Conservation (phyloP, 2,329 filamentous ascomycete genomes). For the Rutstroemia sp. region DNA sequence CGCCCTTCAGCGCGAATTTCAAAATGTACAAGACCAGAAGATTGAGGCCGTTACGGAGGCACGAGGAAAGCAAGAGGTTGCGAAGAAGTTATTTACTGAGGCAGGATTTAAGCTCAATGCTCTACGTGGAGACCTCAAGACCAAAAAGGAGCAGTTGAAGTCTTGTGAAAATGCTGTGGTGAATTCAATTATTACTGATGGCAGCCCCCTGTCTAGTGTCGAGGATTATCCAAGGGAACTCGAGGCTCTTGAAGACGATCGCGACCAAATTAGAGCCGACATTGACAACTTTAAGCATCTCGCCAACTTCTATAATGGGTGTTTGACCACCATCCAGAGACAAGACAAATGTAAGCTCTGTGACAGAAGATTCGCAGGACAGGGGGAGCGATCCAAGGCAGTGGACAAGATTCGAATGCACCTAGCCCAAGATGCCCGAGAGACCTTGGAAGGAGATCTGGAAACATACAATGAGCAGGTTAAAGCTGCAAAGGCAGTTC, state of each 20-base stretch:
- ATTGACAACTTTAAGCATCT: conserved; percentile 62
- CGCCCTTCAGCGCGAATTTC: conserved; percentile 64
- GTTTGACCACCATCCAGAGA: conserved; percentile 55
- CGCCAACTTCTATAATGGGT: conserved; percentile 63
- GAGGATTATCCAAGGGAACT: conserved; percentile 49
- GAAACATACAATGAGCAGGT: conserved; percentile 43
- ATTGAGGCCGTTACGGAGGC: conserved; percentile 52
- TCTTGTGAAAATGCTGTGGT: conserved; percentile 52
- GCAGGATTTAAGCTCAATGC: conserved; percentile 66
- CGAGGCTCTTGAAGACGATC: conserved; percentile 40
- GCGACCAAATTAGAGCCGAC: conserved; percentile 51
- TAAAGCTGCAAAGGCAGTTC: conserved; percentile 52
- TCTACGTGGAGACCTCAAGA: conserved; percentile 54
- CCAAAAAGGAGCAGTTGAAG: conserved; percentile 55
- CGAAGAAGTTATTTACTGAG: conserved; percentile 66
- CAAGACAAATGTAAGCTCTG: conserved; percentile 74
- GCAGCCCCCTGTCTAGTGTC: conserved; percentile 36
- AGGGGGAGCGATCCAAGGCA: conserved; percentile 54
- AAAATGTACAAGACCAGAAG: conserved; percentile 52
- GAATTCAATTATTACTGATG: conserved; percentile 37
- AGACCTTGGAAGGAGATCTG: conserved; percentile 55
- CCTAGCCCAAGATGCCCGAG: conserved; percentile 53
- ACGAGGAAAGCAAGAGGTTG: conserved; percentile 62
- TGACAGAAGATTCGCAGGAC: conserved; percentile 57
- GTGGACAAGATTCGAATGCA: conserved; percentile 58